A percentile compares a stretch with the other conserved stretches of the same genome.
Evolutionary conservation across 176 grass and related monocot genomes (phyloP).

Genomic region (Dactylis glomerata): DNA sequence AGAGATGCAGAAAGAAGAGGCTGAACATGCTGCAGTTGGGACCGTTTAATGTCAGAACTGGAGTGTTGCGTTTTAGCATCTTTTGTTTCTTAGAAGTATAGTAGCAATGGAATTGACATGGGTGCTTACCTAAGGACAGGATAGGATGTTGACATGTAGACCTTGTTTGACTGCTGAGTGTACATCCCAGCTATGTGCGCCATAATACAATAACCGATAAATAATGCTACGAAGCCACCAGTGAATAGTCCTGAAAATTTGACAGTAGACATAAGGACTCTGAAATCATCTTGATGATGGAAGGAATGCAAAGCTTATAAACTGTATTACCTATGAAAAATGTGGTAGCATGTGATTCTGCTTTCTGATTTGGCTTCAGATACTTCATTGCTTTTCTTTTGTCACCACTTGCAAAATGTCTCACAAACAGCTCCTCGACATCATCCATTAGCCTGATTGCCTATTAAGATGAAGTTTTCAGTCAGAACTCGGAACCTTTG

Average conservation of each 20-base stretch:
- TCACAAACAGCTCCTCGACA: slow-evolving; percentile 86
- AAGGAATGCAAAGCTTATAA: slow-evolving; percentile 19
- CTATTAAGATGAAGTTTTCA: slow-evolving; percentile 42
- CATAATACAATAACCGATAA: slow-evolving; percentile 91
- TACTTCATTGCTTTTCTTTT: slow-evolving; percentile 95
- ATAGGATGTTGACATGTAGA: slow-evolving; percentile 98
- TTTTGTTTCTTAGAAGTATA: slow-evolving; percentile 2
- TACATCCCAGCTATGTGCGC: slow-evolving; percentile 88
- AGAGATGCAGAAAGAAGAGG: slow-evolving; percentile 90
- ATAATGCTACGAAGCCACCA: slow-evolving; percentile 72
- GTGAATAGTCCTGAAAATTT: slow-evolving; percentile 71
- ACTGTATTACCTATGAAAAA: slow-evolving; percentile 85
- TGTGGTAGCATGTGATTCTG: slow-evolving; percentile 82
- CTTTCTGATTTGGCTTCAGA: slow-evolving; percentile 77
- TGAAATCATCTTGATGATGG: slow-evolving; percentile 13
- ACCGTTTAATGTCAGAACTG: slow-evolving; percentile 29
- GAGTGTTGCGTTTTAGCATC: not conserved
- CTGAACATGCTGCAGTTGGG: slow-evolving; percentile 82
- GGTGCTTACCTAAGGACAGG: slow-evolving; percentile 76
- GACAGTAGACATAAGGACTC: slow-evolving; percentile 16
- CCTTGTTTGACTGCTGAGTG: slow-evolving; percentile 63
- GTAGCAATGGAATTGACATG: slow-evolving; percentile 19
- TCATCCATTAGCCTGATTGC: slow-evolving; percentile 84
- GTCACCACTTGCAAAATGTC: slow-evolving; percentile 67
- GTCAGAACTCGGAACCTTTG: not conserved